These are phyloP conservation scores for Datisca glomerata DNA, from an alignment of 306 rosid species.

Conservation along the genomic window DNA sequence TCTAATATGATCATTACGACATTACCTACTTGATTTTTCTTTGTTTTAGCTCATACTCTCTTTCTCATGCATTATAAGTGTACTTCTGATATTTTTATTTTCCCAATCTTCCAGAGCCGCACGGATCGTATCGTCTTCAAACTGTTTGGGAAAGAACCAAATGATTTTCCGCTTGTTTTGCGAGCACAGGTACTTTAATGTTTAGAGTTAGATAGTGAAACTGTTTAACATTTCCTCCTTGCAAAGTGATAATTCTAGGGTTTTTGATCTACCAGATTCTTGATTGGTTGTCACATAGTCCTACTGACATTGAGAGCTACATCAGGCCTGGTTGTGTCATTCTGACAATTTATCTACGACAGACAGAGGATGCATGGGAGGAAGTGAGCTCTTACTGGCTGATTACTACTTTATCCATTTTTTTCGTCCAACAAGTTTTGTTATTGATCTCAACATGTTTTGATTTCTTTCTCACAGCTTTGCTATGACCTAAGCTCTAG, in stretches of 20 bases:
- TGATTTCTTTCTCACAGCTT: conserved; percentile 33
- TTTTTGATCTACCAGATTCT: conserved; percentile 36
- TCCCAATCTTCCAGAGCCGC: conserved; percentile 47
- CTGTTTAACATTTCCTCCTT: conserved; percentile 12
- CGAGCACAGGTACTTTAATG: conserved; percentile 53
- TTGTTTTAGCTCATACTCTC: not conserved
- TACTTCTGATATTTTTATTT: conserved; percentile 4
- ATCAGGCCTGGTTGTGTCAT: conserved; percentile 81
- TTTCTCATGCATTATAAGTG: not conserved
- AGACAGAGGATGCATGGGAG: conserved; percentile 51
- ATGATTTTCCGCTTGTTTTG: conserved; percentile 56
- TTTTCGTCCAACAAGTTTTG: not conserved
- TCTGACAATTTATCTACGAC: conserved; percentile 52
- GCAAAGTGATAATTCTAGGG: conserved; percentile 7
- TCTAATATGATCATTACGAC: too few relatives aligned
- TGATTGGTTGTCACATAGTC: conserved; percentile 65
- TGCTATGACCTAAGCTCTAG: conserved; percentile 48
- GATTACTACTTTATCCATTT: not conserved
- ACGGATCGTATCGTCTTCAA: conserved; percentile 90
- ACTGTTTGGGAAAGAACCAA: conserved; percentile 86
- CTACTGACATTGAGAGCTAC: conserved; percentile 78
- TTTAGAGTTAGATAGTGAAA: conserved; percentile 7
- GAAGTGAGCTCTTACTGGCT: conserved; percentile 38
- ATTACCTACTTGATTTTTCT: too few relatives aligned
- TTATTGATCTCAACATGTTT: conserved; percentile 3